Evolutionary conservation across 306 rosid species (phyloP), one percentile per base, ranked within the genome.

Genomic region (Prosopis cineraria): DNA sequence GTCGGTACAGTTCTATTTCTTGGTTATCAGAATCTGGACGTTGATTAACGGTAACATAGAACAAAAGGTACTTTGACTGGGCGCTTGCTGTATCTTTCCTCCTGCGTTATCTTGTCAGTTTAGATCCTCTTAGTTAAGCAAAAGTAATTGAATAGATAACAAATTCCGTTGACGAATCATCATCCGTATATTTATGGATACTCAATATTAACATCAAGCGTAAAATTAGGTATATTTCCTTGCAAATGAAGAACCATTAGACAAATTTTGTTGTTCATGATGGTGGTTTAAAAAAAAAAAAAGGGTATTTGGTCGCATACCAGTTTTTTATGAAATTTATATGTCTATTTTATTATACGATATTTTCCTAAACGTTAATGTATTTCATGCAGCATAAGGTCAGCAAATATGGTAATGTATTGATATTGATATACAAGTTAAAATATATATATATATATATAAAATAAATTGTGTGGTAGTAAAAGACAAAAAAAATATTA

Each of bases 31-130:
- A 29, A 31, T 36, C 7, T 8, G 55, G n/a, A 47, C 78, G 69
- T 58, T 58, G 40, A 27, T 62, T 20, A 75, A 60, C 79, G 71
- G 78, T 43, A 45, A 43, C 41, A 59, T 25, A 13, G 11, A 19
- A 31, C 7, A 36, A 29, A 74, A 44, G 31, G n/a, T 0, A 2
- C 55, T 58, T 39, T 40, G 55, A 17, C 58, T 40, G 34, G 27
- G 29, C 6, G 11, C 8, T 53, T 5, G 36, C 48, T 5, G 29
- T 17, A 17, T 20, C 48, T 36, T 36, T 37, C 27, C 31, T 20
- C 24, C 24, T 17, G 43, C 11, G 17, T 62, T 3, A 1, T 11
- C 17, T 9, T 22, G 17, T 10, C 62, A 10, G 62, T 20, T n/a
- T n/a, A 20, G 27, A 6, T 6, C 59, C 5, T 9, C 11, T 52